Evolutionary conservation across 139 green algal genomes (phyloP).

Genomic region (Closterium sp.): DNA sequence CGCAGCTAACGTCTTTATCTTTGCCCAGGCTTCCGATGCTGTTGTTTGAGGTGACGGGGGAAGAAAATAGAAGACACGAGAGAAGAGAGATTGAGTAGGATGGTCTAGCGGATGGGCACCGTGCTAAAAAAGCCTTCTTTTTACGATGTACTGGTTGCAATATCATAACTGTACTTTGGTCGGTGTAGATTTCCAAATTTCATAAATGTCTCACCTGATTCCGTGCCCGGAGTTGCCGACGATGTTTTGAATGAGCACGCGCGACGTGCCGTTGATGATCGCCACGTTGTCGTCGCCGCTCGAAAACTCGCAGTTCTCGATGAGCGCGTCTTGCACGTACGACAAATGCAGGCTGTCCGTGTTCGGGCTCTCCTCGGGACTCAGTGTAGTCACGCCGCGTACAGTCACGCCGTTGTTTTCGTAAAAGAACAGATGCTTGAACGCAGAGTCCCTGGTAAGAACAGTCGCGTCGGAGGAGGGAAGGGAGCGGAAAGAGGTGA

Average conservation of each 20-base stretch:
- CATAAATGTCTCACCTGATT: not conserved
- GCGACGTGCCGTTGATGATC: not conserved
- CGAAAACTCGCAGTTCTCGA: not conserved
- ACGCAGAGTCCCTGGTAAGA: not conserved
- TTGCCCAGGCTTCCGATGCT: constrained; percentile 7
- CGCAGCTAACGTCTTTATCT: not conserved
- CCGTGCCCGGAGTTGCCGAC: not conserved
- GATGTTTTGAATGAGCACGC: not conserved
- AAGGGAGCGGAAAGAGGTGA: not conserved
- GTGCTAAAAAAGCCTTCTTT: no score
- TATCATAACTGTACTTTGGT: no score
- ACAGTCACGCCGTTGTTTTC: not conserved
- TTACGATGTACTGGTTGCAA: no score
- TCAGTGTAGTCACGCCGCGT: not conserved
- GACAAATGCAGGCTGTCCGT: constrained; percentile 4
- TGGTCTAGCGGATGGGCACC: no score
- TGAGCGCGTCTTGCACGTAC: not conserved
- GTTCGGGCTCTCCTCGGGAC: not conserved
- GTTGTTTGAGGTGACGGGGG: not conserved
- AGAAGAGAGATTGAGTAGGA: not conserved
- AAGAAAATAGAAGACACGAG: no score
- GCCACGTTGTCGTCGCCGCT: not conserved
- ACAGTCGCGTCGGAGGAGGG: not conserved
- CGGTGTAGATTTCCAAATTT: no score
- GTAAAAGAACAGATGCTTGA: constrained; percentile 13